Evolutionary conservation across 805 yeast species (phyloP).

Genomic region (Saccharomycopsis javanensis): DNA sequence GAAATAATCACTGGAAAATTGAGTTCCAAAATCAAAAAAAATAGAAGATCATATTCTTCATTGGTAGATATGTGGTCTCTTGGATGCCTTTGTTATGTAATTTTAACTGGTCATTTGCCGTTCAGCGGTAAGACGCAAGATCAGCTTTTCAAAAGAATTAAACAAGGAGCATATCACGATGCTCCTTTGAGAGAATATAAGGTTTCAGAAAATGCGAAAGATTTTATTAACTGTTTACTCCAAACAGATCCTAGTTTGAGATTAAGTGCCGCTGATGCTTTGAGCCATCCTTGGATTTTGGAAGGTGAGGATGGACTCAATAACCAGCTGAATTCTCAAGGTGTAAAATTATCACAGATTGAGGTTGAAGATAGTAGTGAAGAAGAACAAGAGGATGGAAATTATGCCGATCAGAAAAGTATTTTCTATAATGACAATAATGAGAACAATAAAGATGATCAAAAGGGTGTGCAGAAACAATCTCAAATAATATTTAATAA

Average conservation of each 20-base stretch:
- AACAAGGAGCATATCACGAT: constrained; percentile 69
- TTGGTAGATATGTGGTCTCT: constrained; percentile 97
- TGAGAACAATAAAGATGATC: background rate
- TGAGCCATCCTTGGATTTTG: constrained; percentile 74
- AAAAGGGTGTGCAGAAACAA: too few species aligned
- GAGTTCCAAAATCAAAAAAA: constrained; percentile 19
- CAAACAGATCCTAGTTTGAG: constrained; percentile 70
- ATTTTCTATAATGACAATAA: too few species aligned
- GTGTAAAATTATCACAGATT: background rate
- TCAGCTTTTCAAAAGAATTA: constrained; percentile 66
- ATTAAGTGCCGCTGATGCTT: constrained; percentile 65
- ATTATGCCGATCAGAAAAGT: too few species aligned
- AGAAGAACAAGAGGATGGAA: constrained; percentile 20
- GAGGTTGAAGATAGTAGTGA: constrained; percentile 7
- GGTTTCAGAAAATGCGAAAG: constrained; percentile 59
- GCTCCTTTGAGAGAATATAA: constrained; percentile 59
- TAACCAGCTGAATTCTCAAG: background rate
- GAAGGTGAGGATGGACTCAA: constrained; percentile 4
- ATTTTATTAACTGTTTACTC: constrained; percentile 59
- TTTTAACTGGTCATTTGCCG: constrained; percentile 87
- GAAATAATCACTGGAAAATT: constrained; percentile 54
- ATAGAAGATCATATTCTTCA: constrained; percentile 48
- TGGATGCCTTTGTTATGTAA: constrained; percentile 88
- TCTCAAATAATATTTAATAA: too few species aligned
- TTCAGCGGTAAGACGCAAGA: constrained; percentile 91